Evolutionary conservation across 257 asterid genomes (phyloP), one percentile per base, ranked within the genome.

Genomic region (Capsicum chinense): DNA sequence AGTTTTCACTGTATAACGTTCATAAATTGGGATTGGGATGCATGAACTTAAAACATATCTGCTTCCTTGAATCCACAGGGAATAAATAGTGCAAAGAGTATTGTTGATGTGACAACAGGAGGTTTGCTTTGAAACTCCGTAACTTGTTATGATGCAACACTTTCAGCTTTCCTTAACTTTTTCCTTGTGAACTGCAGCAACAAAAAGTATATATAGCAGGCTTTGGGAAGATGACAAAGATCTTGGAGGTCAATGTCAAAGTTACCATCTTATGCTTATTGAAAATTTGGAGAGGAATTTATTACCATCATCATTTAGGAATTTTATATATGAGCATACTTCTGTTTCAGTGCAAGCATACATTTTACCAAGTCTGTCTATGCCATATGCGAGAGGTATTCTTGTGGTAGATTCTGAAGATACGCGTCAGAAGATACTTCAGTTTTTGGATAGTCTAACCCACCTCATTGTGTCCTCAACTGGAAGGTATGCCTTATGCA

Each of bases 281-380:
- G 73, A 86, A 42, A 89, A 90, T 86, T 70, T 93, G 89, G 93
- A 93, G 91, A 88, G 84, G 19, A 91, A 88, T 80, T 58, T 91
- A 47, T 86, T 88, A 14, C 85, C 92, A 19, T 86, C 85, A 70
- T 74, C 89, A 15, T 86, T 91, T 70, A 80, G 80, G 76, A 80
- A 78, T 71, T 92, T 91, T 85, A 86, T 93, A 79, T 54, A 57
- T 52, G 76, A 79, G 57, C 79, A 88, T 14, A 93, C 94, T 48
- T 67, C 35, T 84, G 85, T 91, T 83, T 79, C 85, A n/a, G 81
- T 92, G 14, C 87, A 89, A 88, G 92, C 83, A 56, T 84, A 84
- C 82, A 80, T 90, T n/a, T 90, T 90, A 74, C 94, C 93, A 50
- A 87, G 91, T 70, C 82, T 26, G 19, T 71, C 88, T 0, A 88